Percentiles rank a stretch among this genome's conserved stretches.
These are phyloP conservation scores for Monosporascus sp. DNA, from an alignment of 2,329 filamentous ascomycete genomes.

Conservation along the genomic window DNA sequence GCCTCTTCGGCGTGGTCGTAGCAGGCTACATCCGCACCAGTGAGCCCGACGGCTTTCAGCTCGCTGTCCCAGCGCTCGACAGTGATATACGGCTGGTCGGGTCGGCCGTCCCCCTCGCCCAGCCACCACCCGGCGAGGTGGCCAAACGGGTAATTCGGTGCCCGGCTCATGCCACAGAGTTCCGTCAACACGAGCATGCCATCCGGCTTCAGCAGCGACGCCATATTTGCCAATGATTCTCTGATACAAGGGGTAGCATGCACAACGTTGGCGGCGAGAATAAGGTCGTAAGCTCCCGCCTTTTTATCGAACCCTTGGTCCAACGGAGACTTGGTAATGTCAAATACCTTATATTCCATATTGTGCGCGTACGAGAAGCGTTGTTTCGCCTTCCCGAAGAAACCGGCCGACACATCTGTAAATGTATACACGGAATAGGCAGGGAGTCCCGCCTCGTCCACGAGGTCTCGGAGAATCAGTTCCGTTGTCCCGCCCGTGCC, in stretches of 20 bases:
- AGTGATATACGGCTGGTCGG: conserved; percentile 20
- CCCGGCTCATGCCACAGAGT: conserved; percentile 16
- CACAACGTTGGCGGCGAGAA: conserved; percentile 24
- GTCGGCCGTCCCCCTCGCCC: conserved; percentile 23
- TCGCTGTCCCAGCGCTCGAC: conserved; percentile 24
- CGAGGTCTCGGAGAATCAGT: conserved; percentile 15
- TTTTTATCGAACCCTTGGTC: conserved; percentile 25
- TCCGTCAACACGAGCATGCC: conserved; percentile 29
- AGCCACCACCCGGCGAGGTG: conserved; percentile 33
- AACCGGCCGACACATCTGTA: conserved; percentile 23
- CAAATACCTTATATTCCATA: conserved; percentile 23
- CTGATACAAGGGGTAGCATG: conserved; percentile 21
- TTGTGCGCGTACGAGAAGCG: conserved; percentile 15
- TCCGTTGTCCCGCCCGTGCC: conserved; percentile 23
- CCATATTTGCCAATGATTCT: conserved; percentile 18
- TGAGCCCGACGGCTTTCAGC: conserved; percentile 21
- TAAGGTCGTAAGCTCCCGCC: conserved; percentile 20
- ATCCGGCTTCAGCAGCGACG: conserved; percentile 22
- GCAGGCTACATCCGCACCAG: conserved; percentile 16
- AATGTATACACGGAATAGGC: conserved; percentile 18
- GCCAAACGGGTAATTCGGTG: conserved; percentile 26
- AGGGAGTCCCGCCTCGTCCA: conserved; percentile 13
- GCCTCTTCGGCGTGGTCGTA: conserved; percentile 12
- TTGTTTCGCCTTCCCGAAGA: conserved; percentile 21
- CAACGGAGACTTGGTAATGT: conserved; percentile 22